phyloP scores from a whole-genome alignment of 495 filamentous ascomycete species.

The Penicillium longicatenatum region DNA sequence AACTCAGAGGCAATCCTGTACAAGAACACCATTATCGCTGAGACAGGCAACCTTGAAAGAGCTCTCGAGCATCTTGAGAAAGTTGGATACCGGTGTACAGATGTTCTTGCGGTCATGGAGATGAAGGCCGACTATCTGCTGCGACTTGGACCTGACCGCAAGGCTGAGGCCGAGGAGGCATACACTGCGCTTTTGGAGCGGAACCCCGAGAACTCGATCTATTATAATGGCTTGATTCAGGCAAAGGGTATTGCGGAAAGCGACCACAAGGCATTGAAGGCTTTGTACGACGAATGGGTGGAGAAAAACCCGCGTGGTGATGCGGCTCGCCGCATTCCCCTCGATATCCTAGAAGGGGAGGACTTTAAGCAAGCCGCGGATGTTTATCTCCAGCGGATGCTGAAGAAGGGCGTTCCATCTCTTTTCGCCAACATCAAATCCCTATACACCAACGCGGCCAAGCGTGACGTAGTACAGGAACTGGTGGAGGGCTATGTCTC shows the following conservation, averaged over 20 bases:
- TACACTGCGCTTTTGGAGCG: conserved; percentile 80
- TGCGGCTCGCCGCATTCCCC: conserved; percentile 79
- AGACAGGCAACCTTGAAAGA: conserved; percentile 72
- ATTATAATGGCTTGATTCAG: conserved; percentile 77
- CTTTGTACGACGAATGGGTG: conserved; percentile 79
- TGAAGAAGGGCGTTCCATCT: conserved; percentile 94
- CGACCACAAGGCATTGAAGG: conserved; percentile 64
- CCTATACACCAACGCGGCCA: conserved; percentile 74
- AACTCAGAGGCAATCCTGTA: conserved; percentile 96
- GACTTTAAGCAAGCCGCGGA: conserved; percentile 80
- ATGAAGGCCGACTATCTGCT: conserved; percentile 82
- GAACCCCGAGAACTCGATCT: conserved; percentile 83
- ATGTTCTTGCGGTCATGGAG: conserved; percentile 89
- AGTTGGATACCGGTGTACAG: conserved; percentile 73
- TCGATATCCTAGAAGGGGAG: conserved; percentile 87
- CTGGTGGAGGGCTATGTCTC: conserved; percentile 78
- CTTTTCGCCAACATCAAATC: conserved; percentile 95
- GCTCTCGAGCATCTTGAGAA: conserved; percentile 86
- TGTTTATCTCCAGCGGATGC: conserved; percentile 79
- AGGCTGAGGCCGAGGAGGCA: conserved; percentile 78
- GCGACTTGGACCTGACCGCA: conserved; percentile 71
- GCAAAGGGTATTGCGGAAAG: conserved; percentile 62
- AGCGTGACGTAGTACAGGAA: conserved; percentile 72
- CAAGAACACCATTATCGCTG: conserved; percentile 93
- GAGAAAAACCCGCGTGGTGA: conserved; percentile 80